phyloP scores from a whole-genome alignment of 352 stramenopile species.

The Lagenidium giganteum region DNA sequence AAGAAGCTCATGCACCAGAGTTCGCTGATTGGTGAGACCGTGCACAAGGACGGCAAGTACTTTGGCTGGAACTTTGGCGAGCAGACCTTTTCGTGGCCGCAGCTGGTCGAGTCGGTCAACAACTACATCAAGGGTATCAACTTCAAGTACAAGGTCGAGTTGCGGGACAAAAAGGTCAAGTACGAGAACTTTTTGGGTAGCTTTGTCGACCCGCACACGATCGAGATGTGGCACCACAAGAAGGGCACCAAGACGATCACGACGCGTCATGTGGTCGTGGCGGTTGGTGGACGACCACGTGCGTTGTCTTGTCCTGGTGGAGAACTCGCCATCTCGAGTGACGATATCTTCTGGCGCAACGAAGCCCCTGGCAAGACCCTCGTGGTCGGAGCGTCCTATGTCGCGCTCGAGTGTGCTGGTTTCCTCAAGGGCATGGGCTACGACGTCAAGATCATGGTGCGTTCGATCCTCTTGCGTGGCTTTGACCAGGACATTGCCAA shows the following conservation, averaged over 20 bases:
- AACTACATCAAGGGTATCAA: conserved; percentile 98
- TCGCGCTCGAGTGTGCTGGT: conserved; percentile 97
- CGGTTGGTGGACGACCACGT: conserved; percentile 91
- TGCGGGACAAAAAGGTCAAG: conserved; percentile 93
- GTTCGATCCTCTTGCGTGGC: conserved; percentile 95
- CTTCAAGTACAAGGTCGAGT: conserved; percentile 97
- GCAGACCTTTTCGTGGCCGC: conserved; percentile 86
- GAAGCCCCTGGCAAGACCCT: conserved; percentile 93
- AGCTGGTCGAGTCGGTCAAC: conserved; percentile 91
- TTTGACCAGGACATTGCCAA: conserved; percentile 98
- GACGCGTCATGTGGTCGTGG: conserved; percentile 91
- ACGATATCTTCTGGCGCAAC: conserved; percentile 85
- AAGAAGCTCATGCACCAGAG: conserved; percentile 99
- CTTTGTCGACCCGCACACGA: conserved; percentile 92
- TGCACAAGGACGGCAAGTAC: conserved; percentile 77
- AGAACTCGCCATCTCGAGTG: conserved; percentile 92
- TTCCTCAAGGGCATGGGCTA: conserved; percentile 95
- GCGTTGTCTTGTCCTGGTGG: conserved; percentile 84
- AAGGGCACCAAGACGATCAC: conserved; percentile 91
- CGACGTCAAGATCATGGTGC: conserved; percentile 96
- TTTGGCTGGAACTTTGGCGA: conserved; percentile 83
- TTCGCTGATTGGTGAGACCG: conserved; percentile 85
- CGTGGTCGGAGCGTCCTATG: conserved; percentile 97
- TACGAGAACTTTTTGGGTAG: conserved; percentile 93
- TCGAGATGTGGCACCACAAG: conserved; percentile 87